A percentile compares a stretch with the other conserved stretches of the same genome.
These are phyloP conservation scores for Candida sp. DNA, from an alignment of 1,139 yeast species.

Conservation along the genomic window DNA sequence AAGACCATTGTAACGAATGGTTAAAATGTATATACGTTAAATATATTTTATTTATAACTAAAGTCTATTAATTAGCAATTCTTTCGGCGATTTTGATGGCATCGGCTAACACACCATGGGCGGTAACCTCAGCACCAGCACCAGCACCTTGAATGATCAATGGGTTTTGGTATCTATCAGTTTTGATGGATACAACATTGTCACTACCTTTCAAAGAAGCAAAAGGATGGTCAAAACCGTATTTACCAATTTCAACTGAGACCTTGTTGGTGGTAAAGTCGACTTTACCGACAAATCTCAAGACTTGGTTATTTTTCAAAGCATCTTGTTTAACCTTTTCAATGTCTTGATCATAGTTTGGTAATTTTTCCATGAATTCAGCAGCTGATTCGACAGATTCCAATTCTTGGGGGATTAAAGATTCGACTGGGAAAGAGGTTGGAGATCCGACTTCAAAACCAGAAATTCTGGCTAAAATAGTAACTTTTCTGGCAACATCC, in stretches of 20 bases:
- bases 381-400: constrained; percentile 70
- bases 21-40: neutral
- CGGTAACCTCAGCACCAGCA: constrained; percentile 98
- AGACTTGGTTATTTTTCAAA: constrained; percentile 76
- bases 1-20: constrained; percentile 15
- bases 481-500: constrained; percentile 97
- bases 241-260: constrained; percentile 85
- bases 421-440: constrained; percentile 92
- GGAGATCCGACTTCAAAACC: constrained; percentile 89
- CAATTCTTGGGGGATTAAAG: constrained; percentile 83
- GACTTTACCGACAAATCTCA: constrained; percentile 90
- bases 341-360: constrained; percentile 77
- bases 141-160: constrained; percentile 98
- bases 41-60: constrained; percentile 2
- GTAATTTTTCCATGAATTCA: constrained; percentile 78
- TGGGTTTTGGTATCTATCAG: constrained; percentile 90
- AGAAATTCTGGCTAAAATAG: constrained; percentile 89
- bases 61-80: constrained; percentile 39
- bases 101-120: constrained; percentile 97
- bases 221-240: constrained; percentile 86
- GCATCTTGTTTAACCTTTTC: constrained; percentile 80
- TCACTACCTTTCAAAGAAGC: constrained; percentile 96
- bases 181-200: constrained; percentile 87
- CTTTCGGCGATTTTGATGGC: constrained; percentile 89
- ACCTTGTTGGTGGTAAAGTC: constrained; percentile 68